Evolutionary conservation across 306 rosid species (phyloP), one percentile per base, ranked within the genome.

Genomic region (Inga laurina): DNA sequence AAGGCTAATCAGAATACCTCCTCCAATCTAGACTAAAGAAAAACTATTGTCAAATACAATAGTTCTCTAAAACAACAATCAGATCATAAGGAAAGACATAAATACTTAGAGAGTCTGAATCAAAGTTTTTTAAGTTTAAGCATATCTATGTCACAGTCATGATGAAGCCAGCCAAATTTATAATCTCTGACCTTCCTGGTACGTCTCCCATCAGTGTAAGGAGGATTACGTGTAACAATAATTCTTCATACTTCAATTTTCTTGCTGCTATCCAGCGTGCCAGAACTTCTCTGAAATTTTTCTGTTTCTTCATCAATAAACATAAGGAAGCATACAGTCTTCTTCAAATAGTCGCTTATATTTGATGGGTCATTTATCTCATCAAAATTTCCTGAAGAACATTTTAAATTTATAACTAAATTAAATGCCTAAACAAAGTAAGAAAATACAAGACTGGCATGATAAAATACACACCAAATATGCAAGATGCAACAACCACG

Each of bases 401-500:
- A 78, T 43, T 81, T 67, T 62, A 57, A 49, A 72, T 77, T 76
- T 51, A 79, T 85, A 72, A 87, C 86, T 77, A 51, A 79, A 44
- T 54, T 74, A 81, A 52, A 73, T 59, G 83, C 45, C 74, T 71
- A 72, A 39, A 70, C 79, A 52, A 52, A 61, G 54, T 65, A 57
- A 57, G 66, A 43, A 68, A 84, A 41, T 24, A 68, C 72, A 35
- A 64, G 66, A 41, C 79, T 24, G 48, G 75, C 35, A 85, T 49
- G 35, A 79, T 67, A 83, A 44, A 41, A 41, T 41, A 41, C 48
- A 34, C 74, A 95, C 98, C 96, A 87, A 93, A 95, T 85, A 95
- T 86, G 80, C 97, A 95, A n/a, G 98, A 95, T 67, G 97, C 97
- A 84, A 95, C 98, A 83, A 93, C 97, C 68, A 96, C 91, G 34